A percentile compares a stretch with the other conserved stretches of the same genome.
These are phyloP conservation scores for Takakia lepidozioides DNA, from an alignment of 225 moss, liverwort and hornwort species.

Conservation along the genomic window DNA sequence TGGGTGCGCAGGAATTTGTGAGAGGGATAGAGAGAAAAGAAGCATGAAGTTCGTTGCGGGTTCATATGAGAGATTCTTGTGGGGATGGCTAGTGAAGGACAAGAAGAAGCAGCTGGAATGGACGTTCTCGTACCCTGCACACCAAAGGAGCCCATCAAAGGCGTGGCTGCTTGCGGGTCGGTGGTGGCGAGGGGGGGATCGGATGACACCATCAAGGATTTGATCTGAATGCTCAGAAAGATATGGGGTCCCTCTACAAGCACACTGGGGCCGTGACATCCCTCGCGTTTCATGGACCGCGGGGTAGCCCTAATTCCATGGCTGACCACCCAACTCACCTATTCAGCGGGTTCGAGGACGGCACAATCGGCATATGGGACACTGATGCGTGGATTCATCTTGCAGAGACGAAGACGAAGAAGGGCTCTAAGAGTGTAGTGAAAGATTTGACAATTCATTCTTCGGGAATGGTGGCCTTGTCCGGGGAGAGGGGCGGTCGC, in stretches of 20 bases:
- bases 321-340: slow-evolving; percentile 70
- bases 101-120: slow-evolving; percentile 53
- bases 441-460: slow-evolving; percentile 76
- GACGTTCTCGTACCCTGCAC: slow-evolving; percentile 73
- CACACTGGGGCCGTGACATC: slow-evolving; percentile 89
- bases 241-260: slow-evolving; percentile 73
- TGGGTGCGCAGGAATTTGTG: not conserved
- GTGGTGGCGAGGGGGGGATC: slow-evolving; percentile 82
- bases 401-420: slow-evolving; percentile 80
- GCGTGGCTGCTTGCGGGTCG: slow-evolving; percentile 66
- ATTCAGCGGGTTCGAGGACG: slow-evolving; percentile 85
- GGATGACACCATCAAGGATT: slow-evolving; percentile 87
- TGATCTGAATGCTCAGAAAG: slow-evolving; percentile 71
- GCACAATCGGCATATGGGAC: slow-evolving; percentile 89
- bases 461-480: slow-evolving; percentile 66
- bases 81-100: slow-evolving; percentile 73
- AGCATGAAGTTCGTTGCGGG: slow-evolving; percentile 93
- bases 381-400: slow-evolving; percentile 93
- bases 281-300: slow-evolving; percentile 58
- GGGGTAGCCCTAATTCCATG: slow-evolving; percentile 13
- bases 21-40: not conserved
- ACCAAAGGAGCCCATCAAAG: slow-evolving; percentile 75
- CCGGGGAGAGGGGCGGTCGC: slow-evolving; percentile 67
- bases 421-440: slow-evolving; percentile 64
- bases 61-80: slow-evolving; percentile 86